Conservation (phyloP, 140 eudicot species). For the Erigeron philadelphicus region DNA sequence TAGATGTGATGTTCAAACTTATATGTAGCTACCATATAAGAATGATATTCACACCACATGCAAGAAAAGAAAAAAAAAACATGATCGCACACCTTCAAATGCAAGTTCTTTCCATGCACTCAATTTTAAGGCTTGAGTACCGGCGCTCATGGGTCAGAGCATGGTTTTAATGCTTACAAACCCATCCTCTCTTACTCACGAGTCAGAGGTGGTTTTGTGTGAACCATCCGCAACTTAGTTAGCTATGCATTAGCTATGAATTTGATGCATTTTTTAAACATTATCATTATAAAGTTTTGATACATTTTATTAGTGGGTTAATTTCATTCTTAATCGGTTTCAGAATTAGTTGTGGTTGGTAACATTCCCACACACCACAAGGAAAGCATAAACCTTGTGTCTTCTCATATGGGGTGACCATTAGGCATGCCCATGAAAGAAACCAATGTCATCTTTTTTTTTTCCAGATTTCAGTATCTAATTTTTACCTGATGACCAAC, state of each 20-base stretch:
- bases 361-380: slow-evolving; percentile 56
- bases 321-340: too few relatives aligned
- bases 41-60: neutral
- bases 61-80: neutral
- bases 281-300: too few relatives aligned
- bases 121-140: slow-evolving; percentile 66
- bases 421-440: slow-evolving; percentile 6
- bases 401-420: slow-evolving; percentile 31
- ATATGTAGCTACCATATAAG: neutral
- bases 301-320: too few relatives aligned
- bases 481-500: neutral
- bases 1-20: neutral
- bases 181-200: too few relatives aligned
- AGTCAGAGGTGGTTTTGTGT: too few relatives aligned
- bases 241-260: too few relatives aligned
- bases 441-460: neutral
- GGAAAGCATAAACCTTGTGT: slow-evolving; percentile 70
- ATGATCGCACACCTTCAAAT: slow-evolving; percentile 50
- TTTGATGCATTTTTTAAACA: too few relatives aligned
- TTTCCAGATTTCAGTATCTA: neutral
- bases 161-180: too few relatives aligned
- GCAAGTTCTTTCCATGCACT: slow-evolving; percentile 93
- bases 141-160: too few relatives aligned
- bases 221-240: too few relatives aligned
- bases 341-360: slow-evolving; percentile 38